A percentile compares a stretch with the other conserved stretches of the same genome.
These are phyloP conservation scores for Chaetomidium leptoderma DNA, from an alignment of 495 filamentous ascomycete genomes.

Conservation along the genomic window DNA sequence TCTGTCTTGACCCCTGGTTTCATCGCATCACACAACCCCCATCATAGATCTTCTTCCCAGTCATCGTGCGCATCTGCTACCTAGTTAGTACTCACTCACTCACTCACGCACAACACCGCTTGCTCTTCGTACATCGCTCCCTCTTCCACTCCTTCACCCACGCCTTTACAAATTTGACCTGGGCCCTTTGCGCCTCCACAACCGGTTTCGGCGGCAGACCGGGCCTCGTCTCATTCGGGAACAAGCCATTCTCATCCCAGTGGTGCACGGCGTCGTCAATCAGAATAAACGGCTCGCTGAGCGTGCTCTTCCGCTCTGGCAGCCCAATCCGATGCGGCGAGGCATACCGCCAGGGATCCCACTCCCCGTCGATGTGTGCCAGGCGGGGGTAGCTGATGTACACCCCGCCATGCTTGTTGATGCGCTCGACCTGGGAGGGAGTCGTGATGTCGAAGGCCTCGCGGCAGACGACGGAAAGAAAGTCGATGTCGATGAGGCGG, in stretches of 20 bases:
- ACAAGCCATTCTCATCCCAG: slow-evolving; percentile 69
- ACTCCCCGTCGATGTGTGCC: slow-evolving; percentile 62
- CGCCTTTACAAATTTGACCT: slow-evolving; percentile 56
- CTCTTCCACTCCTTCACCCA: slow-evolving; percentile 60
- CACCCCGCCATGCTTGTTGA: slow-evolving; percentile 70
- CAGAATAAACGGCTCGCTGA: slow-evolving; percentile 56
- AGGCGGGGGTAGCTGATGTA: slow-evolving; percentile 59
- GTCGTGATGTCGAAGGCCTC: slow-evolving; percentile 59
- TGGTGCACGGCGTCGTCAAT: slow-evolving; percentile 63
- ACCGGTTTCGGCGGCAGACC: slow-evolving; percentile 53
- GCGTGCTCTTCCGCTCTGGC: slow-evolving; percentile 47
- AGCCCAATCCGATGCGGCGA: slow-evolving; percentile 56
- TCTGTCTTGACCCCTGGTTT: not conserved
- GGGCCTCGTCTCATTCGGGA: slow-evolving; percentile 53
- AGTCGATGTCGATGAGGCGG: slow-evolving; percentile 55
- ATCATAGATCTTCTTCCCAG: not conserved
- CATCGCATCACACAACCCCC: not conserved
- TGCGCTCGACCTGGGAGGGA: slow-evolving; percentile 50
- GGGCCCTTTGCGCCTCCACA: slow-evolving; percentile 49
- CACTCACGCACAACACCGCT: not conserved
- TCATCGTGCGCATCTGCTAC: not conserved
- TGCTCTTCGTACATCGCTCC: slow-evolving; percentile 5
- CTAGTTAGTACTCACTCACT: slow-evolving; percentile 3
- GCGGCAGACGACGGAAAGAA: slow-evolving; percentile 50
- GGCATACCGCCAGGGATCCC: slow-evolving; percentile 66